Conservation (phyloP, 176 grass and related monocot species). For the Aegilops umbellulata region DNA sequence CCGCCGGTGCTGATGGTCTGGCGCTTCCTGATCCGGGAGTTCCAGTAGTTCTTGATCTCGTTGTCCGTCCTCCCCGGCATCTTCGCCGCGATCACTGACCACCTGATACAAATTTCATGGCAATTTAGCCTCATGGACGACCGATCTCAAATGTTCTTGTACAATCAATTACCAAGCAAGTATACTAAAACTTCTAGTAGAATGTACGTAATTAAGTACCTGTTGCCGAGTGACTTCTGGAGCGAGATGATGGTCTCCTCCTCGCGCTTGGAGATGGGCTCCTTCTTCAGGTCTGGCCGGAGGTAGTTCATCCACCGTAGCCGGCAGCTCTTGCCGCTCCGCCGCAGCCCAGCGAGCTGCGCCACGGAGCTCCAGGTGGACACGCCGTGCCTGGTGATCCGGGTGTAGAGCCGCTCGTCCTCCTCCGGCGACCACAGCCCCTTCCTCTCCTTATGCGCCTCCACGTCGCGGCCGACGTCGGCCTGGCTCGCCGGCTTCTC, state of each 20-base stretch:
- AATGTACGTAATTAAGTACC: constrained; percentile 1
- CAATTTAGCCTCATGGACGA: background rate
- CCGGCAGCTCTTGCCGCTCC: constrained; percentile 96
- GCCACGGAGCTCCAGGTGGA: constrained; percentile 68
- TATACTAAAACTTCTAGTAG: background rate
- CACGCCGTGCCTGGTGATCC: constrained; percentile 49
- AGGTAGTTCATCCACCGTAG: constrained; percentile 99
- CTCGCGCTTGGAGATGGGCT: constrained; percentile 55
- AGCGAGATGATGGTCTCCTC: constrained; percentile 47
- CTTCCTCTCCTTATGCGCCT: constrained; percentile 41
- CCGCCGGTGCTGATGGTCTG: background rate
- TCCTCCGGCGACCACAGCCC: constrained; percentile 63
- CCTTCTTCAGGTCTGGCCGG: constrained; percentile 80
- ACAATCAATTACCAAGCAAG: background rate
- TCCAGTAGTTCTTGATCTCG: constrained; percentile 77
- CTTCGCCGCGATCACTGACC: constrained; percentile 51
- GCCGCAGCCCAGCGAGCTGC: constrained; percentile 42
- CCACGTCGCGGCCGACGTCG: background rate
- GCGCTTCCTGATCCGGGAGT: constrained; percentile 61
- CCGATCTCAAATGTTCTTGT: background rate
- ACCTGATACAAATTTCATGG: constrained; percentile 19
- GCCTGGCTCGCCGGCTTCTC: constrained; percentile 6
- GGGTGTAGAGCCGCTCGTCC: constrained; percentile 48
- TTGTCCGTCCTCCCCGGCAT: constrained; percentile 72
- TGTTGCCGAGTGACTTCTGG: constrained; percentile 47